Conservation (phyloP, 1,284 basidiomycete species). For the Trichosporon sp. region DNA sequence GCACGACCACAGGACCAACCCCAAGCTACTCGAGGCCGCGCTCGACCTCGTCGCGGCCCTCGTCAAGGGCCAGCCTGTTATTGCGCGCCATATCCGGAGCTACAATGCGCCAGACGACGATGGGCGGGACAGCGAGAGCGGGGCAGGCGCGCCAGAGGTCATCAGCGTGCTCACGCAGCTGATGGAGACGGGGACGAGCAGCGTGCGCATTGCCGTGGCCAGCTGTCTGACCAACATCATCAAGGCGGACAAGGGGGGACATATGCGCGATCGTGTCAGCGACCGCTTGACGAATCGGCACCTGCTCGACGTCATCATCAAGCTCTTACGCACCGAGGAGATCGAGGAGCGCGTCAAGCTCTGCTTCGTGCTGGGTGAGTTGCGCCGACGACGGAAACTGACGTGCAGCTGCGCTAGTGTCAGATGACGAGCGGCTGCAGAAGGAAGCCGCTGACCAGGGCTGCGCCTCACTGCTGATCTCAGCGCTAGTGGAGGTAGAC, state of each 20-base stretch:
- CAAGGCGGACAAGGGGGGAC: slow-evolving; percentile 31
- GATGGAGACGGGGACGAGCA: slow-evolving; percentile 28
- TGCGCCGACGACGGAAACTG: background rate
- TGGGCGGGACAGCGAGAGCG: background rate
- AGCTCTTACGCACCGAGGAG: slow-evolving; percentile 30
- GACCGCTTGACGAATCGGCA: slow-evolving; percentile 14
- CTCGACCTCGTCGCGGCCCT: slow-evolving; percentile 65
- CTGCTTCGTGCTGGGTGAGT: slow-evolving; percentile 64
- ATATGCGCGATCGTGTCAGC: slow-evolving; percentile 16
- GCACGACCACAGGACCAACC: slow-evolving; percentile 38
- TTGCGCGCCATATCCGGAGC: slow-evolving; percentile 22
- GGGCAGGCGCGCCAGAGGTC: slow-evolving; percentile 16
- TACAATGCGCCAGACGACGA: slow-evolving; percentile 18
- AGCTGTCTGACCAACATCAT: slow-evolving; percentile 39
- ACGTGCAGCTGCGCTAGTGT: slow-evolving; percentile 60
- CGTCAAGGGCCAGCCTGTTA: slow-evolving; percentile 57
- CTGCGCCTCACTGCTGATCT: slow-evolving; percentile 26
- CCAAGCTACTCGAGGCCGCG: slow-evolving; percentile 63
- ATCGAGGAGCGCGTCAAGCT: slow-evolving; percentile 45
- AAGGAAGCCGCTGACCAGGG: slow-evolving; percentile 35
- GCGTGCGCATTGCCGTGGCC: slow-evolving; percentile 39
- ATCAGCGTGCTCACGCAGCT: slow-evolving; percentile 27
- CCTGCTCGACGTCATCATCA: slow-evolving; percentile 29
- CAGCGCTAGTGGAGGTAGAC: slow-evolving; percentile 34
- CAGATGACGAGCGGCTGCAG: slow-evolving; percentile 63